Conservation (phyloP, 768 basidiomycete species). For the Chiua virens region DNA sequence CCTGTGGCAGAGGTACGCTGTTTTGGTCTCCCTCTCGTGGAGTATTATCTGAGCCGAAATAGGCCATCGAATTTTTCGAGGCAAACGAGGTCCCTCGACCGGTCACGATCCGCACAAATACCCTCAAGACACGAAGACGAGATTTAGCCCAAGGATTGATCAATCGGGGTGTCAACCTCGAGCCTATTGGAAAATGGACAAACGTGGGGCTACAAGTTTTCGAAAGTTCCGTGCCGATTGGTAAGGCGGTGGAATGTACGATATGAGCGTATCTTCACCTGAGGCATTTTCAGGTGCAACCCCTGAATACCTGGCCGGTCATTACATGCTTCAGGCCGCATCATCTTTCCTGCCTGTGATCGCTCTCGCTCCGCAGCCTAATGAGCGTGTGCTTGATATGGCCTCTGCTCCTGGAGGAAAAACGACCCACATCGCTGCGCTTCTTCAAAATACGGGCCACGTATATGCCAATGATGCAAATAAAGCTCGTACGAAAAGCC, state of each 20-base stretch:
- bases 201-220: slow-evolving; percentile 99
- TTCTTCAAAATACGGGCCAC: slow-evolving; percentile 96
- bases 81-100: slow-evolving; percentile 95
- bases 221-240: slow-evolving; percentile 93
- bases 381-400: slow-evolving; percentile 97
- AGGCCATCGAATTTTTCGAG: slow-evolving; percentile 99
- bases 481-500: slow-evolving; percentile 91
- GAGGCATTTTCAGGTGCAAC: slow-evolving; percentile 65
- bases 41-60: slow-evolving; percentile 2
- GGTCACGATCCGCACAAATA: slow-evolving; percentile 97
- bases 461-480: slow-evolving; percentile 97
- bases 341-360: slow-evolving; percentile 99
- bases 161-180: slow-evolving; percentile 94
- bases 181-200: slow-evolving; percentile 99
- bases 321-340: slow-evolving; percentile 99
- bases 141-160: slow-evolving; percentile 93
- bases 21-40: neutral
- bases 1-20: slow-evolving; percentile 79
- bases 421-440: slow-evolving; percentile 95
- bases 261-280: neutral
- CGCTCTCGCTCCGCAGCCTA: slow-evolving; percentile 87
- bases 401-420: slow-evolving; percentile 98
- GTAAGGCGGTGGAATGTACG: slow-evolving; percentile 35
- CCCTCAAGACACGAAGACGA: slow-evolving; percentile 86
- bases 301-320: slow-evolving; percentile 97